These are phyloP conservation scores for Terana coerulea DNA, from an alignment of 768 basidiomycete genomes.

Conservation along the genomic window DNA sequence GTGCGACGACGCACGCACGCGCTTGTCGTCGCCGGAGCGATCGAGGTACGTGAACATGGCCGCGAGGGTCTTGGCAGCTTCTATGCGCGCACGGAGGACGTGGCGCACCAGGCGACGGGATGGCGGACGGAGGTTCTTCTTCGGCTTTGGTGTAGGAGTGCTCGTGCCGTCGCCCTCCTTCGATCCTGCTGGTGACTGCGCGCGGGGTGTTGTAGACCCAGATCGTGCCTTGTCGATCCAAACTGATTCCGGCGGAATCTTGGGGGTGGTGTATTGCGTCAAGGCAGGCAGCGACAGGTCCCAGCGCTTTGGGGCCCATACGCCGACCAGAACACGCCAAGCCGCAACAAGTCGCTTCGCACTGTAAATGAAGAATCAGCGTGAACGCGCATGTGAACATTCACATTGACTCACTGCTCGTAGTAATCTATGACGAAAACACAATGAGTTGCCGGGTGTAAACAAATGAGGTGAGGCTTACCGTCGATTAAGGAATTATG, in stretches of 20 bases:
- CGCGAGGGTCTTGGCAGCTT: conserved; percentile 75
- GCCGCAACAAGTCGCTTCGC: conserved; percentile 84
- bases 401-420: conserved; percentile 55
- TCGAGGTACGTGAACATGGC: conserved; percentile 66
- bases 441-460: conserved; percentile 1
- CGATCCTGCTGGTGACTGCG: conserved; percentile 15
- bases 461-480: conserved; percentile 34
- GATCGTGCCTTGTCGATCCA: conserved; percentile 57
- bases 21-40: conserved; percentile 34
- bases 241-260: conserved; percentile 60
- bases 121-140: conserved; percentile 49
- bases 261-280: conserved; percentile 66
- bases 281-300: conserved; percentile 77
- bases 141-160: conserved; percentile 4
- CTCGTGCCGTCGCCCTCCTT: background rate
- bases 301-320: conserved; percentile 86
- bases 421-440: conserved; percentile 56
- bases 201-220: conserved; percentile 23
- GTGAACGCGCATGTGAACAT: too few relatives aligned
- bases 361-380: conserved; percentile 34
- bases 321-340: conserved; percentile 95
- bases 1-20: conserved; percentile 50
- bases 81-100: conserved; percentile 80
- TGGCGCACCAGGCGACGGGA: conserved; percentile 85
- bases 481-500: conserved; percentile 86